phyloP scores from a whole-genome alignment of 2,329 filamentous ascomycete species.

The Pseudopithomyces chartarum region DNA sequence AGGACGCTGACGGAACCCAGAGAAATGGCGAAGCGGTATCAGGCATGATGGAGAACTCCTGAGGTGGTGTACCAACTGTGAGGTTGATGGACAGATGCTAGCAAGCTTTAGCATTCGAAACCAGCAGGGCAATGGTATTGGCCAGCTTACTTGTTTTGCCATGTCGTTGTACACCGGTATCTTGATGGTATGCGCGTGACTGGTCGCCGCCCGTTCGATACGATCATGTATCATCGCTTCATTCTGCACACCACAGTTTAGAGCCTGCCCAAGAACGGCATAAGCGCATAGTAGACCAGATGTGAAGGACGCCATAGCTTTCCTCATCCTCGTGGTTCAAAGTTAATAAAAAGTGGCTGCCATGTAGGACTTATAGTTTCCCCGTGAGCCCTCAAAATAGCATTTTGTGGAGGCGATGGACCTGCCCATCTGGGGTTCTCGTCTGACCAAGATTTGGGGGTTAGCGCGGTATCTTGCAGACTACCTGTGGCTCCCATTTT shows the following conservation, averaged over 20 bases:
- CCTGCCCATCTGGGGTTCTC: not conserved
- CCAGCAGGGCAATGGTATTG: not conserved
- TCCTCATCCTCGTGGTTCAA: not conserved
- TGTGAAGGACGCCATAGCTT: not conserved
- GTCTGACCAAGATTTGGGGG: not conserved
- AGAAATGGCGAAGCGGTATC: constrained; percentile 17
- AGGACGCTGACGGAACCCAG: constrained; percentile 16
- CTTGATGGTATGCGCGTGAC: not conserved
- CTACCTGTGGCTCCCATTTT: too few species aligned
- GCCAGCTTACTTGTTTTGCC: not conserved
- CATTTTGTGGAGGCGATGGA: not conserved
- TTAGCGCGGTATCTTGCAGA: not conserved
- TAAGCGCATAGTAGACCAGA: not conserved
- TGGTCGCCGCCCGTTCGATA: not conserved
- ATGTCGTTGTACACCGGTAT: constrained; percentile 7
- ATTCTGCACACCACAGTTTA: not conserved
- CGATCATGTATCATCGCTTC: not conserved
- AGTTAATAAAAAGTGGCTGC: too few species aligned
- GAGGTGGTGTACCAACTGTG: constrained; percentile 16
- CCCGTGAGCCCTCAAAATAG: too few species aligned
- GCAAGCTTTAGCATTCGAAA: not conserved
- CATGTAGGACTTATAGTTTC: too few species aligned
- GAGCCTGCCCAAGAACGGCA: not conserved
- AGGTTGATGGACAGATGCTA: constrained; percentile 17
- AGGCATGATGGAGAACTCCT: constrained; percentile 12